A percentile compares a stretch with the other conserved stretches of the same genome.
Conservation (phyloP, 2,329 filamentous ascomycete genomes). For the Ascochyta lentis region DNA sequence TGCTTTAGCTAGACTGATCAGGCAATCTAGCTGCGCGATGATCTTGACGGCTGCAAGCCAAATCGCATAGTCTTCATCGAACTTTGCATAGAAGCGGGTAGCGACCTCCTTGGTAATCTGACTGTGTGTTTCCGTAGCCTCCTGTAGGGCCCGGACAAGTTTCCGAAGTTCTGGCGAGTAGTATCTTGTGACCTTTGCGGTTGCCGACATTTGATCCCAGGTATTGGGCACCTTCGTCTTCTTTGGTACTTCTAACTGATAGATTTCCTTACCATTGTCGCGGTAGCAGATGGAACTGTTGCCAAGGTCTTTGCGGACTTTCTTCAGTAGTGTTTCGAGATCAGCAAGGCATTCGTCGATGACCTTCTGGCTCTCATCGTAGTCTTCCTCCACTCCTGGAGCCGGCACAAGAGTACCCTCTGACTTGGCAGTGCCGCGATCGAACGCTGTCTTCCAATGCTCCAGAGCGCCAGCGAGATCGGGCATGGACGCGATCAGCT, state of each 20-base stretch:
- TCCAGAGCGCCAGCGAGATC: constrained; percentile 75
- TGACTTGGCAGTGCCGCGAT: constrained; percentile 78
- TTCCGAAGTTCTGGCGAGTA: constrained; percentile 85
- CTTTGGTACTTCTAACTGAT: constrained; percentile 87
- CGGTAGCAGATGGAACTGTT: constrained; percentile 65
- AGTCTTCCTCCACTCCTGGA: constrained; percentile 87
- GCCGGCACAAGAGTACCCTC: constrained; percentile 85
- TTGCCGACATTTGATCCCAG: constrained; percentile 98
- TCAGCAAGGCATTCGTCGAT: constrained; percentile 79
- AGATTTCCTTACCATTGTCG: constrained; percentile 95
- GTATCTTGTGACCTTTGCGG: constrained; percentile 87
- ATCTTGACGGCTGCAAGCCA: constrained; percentile 93
- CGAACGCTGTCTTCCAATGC: constrained; percentile 92
- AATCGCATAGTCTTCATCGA: constrained; percentile 82
- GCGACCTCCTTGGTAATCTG: constrained; percentile 90
- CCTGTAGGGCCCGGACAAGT: constrained; percentile 86
- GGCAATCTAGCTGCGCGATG: constrained; percentile 89
- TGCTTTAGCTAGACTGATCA: constrained; percentile 90
- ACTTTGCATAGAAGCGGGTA: constrained; percentile 81
- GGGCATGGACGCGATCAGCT: constrained; percentile 85
- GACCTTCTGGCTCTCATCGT: constrained; percentile 79
- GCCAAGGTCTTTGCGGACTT: constrained; percentile 75
- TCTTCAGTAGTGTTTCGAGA: constrained; percentile 73
- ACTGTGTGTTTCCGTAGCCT: constrained; percentile 90
- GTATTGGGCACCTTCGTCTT: constrained; percentile 86